Conservation (phyloP, 73 alveolate genomes). For the Durusdinium trenchii region DNA sequence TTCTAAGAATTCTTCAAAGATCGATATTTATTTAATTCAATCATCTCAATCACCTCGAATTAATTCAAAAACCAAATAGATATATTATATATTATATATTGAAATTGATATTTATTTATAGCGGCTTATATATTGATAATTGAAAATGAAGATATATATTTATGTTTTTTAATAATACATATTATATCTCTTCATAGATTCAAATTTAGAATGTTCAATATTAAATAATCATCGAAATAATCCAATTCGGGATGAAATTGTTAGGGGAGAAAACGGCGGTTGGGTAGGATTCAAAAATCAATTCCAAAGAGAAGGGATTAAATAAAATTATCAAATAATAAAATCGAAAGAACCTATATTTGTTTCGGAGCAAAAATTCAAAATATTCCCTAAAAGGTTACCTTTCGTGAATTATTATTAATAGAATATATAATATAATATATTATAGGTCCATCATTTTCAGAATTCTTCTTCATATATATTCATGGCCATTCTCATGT, state of each 20-base stretch:
- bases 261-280: too few species aligned
- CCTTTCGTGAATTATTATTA: too few species aligned
- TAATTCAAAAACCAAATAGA: background rate
- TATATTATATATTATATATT: background rate
- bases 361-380: too few species aligned
- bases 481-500: too few species aligned
- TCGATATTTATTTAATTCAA: background rate
- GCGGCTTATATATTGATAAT: background rate
- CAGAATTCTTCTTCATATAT: too few species aligned
- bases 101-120: background rate
- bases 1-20: background rate
- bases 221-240: too few species aligned
- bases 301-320: background rate
- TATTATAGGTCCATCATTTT: too few species aligned
- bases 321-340: background rate
- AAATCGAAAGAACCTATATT: background rate
- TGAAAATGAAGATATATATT: background rate
- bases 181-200: background rate
- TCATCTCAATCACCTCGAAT: too few species aligned
- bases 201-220: background rate
- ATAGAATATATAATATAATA: too few species aligned
- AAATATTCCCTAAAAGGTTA: too few species aligned
- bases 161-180: background rate
- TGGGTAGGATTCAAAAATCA: too few species aligned
- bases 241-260: too few species aligned